Evolutionary conservation across 202 grass and related monocot species (phyloP).

Genomic region (Zizania palustris): DNA sequence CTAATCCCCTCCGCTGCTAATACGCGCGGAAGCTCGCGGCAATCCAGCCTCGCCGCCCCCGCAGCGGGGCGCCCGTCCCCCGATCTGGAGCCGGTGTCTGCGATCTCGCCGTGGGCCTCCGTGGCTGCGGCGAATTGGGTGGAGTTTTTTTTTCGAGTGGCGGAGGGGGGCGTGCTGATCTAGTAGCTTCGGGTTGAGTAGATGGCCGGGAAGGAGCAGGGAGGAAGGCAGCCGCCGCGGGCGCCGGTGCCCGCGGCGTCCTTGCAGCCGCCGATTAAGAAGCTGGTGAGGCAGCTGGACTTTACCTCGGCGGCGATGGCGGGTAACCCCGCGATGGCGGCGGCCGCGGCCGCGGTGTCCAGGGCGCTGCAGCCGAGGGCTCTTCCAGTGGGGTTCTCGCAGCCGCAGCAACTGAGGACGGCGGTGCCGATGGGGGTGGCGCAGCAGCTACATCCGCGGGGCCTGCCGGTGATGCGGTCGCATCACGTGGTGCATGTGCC

Average conservation of each 20-base stretch:
- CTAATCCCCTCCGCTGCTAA: slow-evolving; percentile 44
- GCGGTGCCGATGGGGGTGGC: slow-evolving; percentile 40
- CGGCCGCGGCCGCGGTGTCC: slow-evolving; percentile 54
- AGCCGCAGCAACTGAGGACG: slow-evolving; percentile 40
- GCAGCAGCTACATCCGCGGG: slow-evolving; percentile 47
- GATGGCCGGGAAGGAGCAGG: slow-evolving; percentile 63
- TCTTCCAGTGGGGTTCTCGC: slow-evolving; percentile 37
- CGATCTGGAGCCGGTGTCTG: slow-evolving; percentile 42
- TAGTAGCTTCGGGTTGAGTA: slow-evolving; percentile 30
- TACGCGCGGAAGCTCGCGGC: slow-evolving; percentile 30
- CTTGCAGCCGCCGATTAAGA: slow-evolving; percentile 65
- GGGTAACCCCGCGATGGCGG: slow-evolving; percentile 70
- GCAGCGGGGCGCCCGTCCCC: slow-evolving; percentile 24
- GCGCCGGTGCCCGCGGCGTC: slow-evolving; percentile 44
- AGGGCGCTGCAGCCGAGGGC: slow-evolving; percentile 65
- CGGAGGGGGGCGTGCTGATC: slow-evolving; percentile 38
- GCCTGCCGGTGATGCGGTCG: slow-evolving; percentile 48
- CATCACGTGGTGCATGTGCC: slow-evolving; percentile 51
- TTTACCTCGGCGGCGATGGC: slow-evolving; percentile 62
- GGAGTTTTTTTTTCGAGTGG: slow-evolving; percentile 36
- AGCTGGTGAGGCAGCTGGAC: slow-evolving; percentile 84
- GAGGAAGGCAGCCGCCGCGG: slow-evolving; percentile 11
- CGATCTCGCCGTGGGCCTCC: slow-evolving; percentile 44
- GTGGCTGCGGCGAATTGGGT: slow-evolving; percentile 39
- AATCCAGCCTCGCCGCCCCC: slow-evolving; percentile 19